Percentiles rank a stretch among this genome's conserved stretches.
Conservation (phyloP, 805 yeast species). For the Wickerhamomyces subpelliculosus region DNA sequence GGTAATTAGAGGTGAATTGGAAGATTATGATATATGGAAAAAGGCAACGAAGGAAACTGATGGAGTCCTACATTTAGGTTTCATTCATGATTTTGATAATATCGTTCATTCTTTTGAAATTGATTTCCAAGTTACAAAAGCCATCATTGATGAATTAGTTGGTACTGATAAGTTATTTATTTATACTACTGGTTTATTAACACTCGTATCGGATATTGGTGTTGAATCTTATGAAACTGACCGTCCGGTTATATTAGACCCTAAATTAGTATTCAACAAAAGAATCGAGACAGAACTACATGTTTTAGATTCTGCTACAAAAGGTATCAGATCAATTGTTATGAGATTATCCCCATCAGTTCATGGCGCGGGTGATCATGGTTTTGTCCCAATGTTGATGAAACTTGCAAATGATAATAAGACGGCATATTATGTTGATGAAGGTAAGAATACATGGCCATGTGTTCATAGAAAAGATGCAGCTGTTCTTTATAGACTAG, state of each 20-base stretch:
- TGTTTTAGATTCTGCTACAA: conserved; percentile 7
- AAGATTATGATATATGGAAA: conserved; percentile 20
- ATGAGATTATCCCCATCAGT: conserved; percentile 27
- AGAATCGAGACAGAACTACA: conserved; percentile 13
- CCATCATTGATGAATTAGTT: conserved; percentile 22
- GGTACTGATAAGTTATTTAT: conserved; percentile 26
- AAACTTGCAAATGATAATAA: conserved; percentile 25
- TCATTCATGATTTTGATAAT: conserved; percentile 24
- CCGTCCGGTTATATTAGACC: not conserved
- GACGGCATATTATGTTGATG: conserved; percentile 28
- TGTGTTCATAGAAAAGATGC: conserved; percentile 27
- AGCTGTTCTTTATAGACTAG: conserved; percentile 24
- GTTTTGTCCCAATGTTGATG: conserved; percentile 18
- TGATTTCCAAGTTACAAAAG: conserved; percentile 24
- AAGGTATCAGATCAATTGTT: conserved; percentile 16
- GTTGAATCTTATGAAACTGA: conserved; percentile 9
- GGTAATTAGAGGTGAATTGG: conserved; percentile 22
- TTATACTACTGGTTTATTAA: conserved; percentile 19
- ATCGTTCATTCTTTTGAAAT: conserved; percentile 10
- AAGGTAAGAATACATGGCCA: conserved; percentile 26
- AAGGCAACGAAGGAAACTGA: conserved; percentile 24
- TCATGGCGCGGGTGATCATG: conserved; percentile 26
- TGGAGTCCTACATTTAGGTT: conserved; percentile 32
- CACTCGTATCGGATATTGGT: conserved; percentile 4
- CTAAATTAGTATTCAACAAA: not conserved